Evolutionary conservation across 352 stramenopile genomes (phyloP).

Genomic region (Phytophthora cryptogea): DNA sequence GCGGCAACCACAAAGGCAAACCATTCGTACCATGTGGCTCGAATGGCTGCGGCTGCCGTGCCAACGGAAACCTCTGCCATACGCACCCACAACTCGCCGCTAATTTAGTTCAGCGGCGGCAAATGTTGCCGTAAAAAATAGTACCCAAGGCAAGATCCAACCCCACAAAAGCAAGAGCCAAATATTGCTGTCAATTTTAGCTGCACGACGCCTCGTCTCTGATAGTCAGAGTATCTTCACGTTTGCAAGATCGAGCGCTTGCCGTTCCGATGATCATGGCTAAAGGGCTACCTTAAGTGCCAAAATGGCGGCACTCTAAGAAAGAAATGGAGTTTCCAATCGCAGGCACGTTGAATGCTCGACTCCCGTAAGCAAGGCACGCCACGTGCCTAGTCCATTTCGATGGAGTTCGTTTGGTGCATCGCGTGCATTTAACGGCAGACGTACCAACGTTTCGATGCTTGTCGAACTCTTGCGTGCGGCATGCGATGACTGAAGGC

Average conservation of each 20-base stretch:
- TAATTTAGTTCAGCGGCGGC: no score
- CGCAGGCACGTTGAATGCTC: not conserved
- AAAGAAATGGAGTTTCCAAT: no score
- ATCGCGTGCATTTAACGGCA: constrained; percentile 13
- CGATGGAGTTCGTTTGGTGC: constrained; percentile 8
- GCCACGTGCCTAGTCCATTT: constrained; percentile 16
- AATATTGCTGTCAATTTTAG: constrained; percentile 10
- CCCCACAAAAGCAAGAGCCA: not conserved
- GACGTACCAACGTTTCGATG: constrained; percentile 10
- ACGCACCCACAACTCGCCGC: no score
- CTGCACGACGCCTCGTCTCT: no score
- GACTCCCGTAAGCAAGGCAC: constrained; percentile 1
- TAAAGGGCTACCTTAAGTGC: not conserved
- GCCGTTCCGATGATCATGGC: not conserved
- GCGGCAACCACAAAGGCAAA: not conserved
- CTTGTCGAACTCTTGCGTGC: constrained; percentile 17
- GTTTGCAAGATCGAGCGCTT: no score
- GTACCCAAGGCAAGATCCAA: no score
- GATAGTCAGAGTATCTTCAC: no score
- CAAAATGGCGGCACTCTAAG: not conserved
- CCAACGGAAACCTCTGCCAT: not conserved
- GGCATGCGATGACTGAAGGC: constrained; percentile 16
- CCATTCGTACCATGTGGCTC: not conserved
- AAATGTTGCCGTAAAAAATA: no score
- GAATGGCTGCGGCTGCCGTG: not conserved